A percentile compares a stretch with the other conserved stretches of the same genome.
Conservation (phyloP, 2,329 filamentous ascomycete species). For the Cadophora sp. region DNA sequence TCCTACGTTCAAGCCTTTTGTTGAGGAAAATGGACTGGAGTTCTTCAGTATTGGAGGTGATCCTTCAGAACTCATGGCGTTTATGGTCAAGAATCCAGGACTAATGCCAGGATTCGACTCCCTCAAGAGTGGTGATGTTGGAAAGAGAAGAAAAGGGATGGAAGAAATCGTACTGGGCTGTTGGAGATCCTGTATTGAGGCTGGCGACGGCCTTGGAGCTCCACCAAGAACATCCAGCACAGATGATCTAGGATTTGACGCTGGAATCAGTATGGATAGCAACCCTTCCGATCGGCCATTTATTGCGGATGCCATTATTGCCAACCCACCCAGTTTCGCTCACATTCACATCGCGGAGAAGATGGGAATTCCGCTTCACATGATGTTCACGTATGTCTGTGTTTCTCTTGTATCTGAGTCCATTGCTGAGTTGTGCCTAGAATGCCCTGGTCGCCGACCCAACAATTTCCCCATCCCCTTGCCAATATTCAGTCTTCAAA, state of each 20-base stretch:
- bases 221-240: conserved; percentile 33
- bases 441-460: conserved; percentile 77
- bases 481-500: conserved; percentile 71
- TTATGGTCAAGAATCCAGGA: conserved; percentile 90
- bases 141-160: conserved; percentile 75
- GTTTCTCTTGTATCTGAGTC: neutral
- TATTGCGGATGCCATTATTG: conserved; percentile 82
- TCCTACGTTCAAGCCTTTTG: conserved; percentile 69
- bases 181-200: conserved; percentile 85
- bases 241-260: conserved; percentile 40
- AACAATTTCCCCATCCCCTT: conserved; percentile 73
- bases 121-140: conserved; percentile 78
- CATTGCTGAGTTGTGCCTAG: conserved; percentile 30
- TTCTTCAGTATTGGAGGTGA: conserved; percentile 82
- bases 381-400: conserved; percentile 86
- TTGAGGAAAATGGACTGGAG: conserved; percentile 74
- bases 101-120: conserved; percentile 84
- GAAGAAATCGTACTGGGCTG: conserved; percentile 82
- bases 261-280: conserved; percentile 45
- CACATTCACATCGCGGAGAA: conserved; percentile 80
- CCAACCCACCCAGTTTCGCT: conserved; percentile 79
- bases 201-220: conserved; percentile 65
- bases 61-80: conserved; percentile 79
- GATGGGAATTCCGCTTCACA: conserved; percentile 75
- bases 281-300: conserved; percentile 62